Conservation (phyloP, 495 filamentous ascomycete genomes). For the Penicillium tannophilum region DNA sequence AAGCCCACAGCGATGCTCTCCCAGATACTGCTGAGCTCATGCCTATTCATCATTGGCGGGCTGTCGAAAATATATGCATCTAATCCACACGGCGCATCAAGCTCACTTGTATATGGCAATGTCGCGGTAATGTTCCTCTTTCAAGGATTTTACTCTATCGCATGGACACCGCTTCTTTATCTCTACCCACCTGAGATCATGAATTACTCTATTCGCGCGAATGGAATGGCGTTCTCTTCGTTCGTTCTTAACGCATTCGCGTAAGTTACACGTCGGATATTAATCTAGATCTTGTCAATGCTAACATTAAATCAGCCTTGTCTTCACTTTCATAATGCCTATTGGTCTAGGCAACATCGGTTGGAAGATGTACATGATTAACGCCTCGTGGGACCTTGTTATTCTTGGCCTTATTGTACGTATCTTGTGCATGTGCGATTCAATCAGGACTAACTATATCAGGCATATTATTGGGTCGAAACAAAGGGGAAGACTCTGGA, state of each 20-base stretch:
- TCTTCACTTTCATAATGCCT: slow-evolving; percentile 54
- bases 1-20: slow-evolving; percentile 46
- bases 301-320: slow-evolving; percentile 23
- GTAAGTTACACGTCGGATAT: slow-evolving; percentile 25
- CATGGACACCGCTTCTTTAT: slow-evolving; percentile 60
- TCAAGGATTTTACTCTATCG: slow-evolving; percentile 62
- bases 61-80: slow-evolving; percentile 52
- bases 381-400: slow-evolving; percentile 28
- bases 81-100: slow-evolving; percentile 33
- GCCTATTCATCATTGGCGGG: slow-evolving; percentile 53
- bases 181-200: slow-evolving; percentile 60
- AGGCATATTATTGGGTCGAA: slow-evolving; percentile 44
- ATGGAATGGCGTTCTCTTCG: slow-evolving; percentile 24
- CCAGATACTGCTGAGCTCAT: slow-evolving; percentile 37
- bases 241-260: slow-evolving; percentile 48
- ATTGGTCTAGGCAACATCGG: slow-evolving; percentile 40
- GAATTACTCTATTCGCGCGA: slow-evolving; percentile 29
- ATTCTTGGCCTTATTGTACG: slow-evolving; percentile 26
- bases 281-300: neutral
- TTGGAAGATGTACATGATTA: slow-evolving; percentile 33
- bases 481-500: slow-evolving; percentile 60
- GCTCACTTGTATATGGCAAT: slow-evolving; percentile 43
- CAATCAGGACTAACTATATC: neutral
- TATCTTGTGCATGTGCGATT: neutral
- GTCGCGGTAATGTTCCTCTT: slow-evolving; percentile 46